Base-by-base conservation (phyloP, 495 filamentous ascomycete genomes). In the Daldinia childiae region DNA sequence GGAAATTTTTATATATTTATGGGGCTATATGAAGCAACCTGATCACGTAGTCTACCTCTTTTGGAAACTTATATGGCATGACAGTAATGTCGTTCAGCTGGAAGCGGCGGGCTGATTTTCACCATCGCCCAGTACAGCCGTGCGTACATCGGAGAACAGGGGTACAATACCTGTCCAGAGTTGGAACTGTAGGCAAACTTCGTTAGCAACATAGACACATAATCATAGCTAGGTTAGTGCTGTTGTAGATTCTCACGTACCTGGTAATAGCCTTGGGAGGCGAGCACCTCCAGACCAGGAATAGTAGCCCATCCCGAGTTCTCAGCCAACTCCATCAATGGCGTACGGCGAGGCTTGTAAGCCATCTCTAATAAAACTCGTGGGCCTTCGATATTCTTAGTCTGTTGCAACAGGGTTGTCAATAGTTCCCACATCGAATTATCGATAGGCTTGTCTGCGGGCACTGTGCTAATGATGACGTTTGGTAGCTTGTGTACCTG, bases 341-440 rank as follows among this genome's bases (percentile, higher is more conserved):
- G 85, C 14, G 95, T 99, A 29, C 90, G 85, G 0, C 87, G 78
- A 27, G 95, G 96, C 78, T 91, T 97, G 79, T 99, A 99, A 4
- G 95, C 94, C 95, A 99, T 98, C 82, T 99, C 95, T 1, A 97
- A 81, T 62, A 98, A 81, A 32, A 97, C 89, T 32, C 86, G 84
- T 45, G 79, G 76, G 9, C 77, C 76, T 34, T 83, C 77, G 1
- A 73, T 75, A 12, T 76, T 72, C 69, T 83, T 82, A 17, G 81
- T 76, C 65, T 86, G 82, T 66, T 86, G 84, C 67, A 99, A 86
- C 9, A 92, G 71, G 51, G 85, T 83, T 2, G 81, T 81, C 15
- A 98, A 80, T 9, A 91, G 84, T 73, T 90, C 90, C 24, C 87
- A 83, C 84, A 97, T 89, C 34, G 78, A 79, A 5, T 83, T 68